A percentile compares a stretch with the other conserved stretches of the same genome.
Conservation (phyloP, 106 monocot genomes). For the Ottelia alismoides region DNA sequence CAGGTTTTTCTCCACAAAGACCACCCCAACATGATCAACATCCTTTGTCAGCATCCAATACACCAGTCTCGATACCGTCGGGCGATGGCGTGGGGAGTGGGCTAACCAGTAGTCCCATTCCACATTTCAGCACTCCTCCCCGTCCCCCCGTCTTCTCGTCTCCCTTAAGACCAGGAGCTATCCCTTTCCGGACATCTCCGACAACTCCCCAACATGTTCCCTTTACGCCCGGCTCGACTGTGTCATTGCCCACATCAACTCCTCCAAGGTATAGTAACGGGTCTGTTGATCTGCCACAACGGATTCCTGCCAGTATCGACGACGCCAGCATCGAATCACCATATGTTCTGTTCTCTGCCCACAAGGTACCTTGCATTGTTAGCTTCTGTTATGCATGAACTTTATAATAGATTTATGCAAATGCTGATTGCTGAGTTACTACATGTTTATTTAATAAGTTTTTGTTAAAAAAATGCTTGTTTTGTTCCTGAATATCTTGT, state of each 20-base stretch:
- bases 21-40: slow-evolving; percentile 10
- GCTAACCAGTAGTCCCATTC: slow-evolving; percentile 14
- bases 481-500: background rate
- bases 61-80: slow-evolving; percentile 6
- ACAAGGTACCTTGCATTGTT: slow-evolving; percentile 44
- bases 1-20: slow-evolving; percentile 19
- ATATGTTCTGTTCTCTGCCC: slow-evolving; percentile 85
- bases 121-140: slow-evolving; percentile 82
- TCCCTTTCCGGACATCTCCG: slow-evolving; percentile 69
- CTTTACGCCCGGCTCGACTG: slow-evolving; percentile 26
- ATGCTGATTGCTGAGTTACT: background rate
- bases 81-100: slow-evolving; percentile 2
- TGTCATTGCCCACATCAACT: slow-evolving; percentile 54
- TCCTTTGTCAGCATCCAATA: slow-evolving; percentile 13
- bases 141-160: slow-evolving; percentile 82
- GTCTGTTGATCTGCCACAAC: slow-evolving; percentile 32
- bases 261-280: slow-evolving; percentile 55
- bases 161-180: slow-evolving; percentile 54
- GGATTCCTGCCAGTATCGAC: slow-evolving; percentile 26
- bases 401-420: background rate
- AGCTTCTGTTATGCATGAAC: background rate
- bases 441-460: background rate
- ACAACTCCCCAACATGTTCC: slow-evolving; percentile 47
- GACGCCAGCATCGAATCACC: slow-evolving; percentile 55
- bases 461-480: slow-evolving; percentile 1